Percentiles rank a stretch among this genome's conserved stretches.
phyloP scores from a whole-genome alignment of 352 stramenopile species.

The Globisporangium barbulae region DNA sequence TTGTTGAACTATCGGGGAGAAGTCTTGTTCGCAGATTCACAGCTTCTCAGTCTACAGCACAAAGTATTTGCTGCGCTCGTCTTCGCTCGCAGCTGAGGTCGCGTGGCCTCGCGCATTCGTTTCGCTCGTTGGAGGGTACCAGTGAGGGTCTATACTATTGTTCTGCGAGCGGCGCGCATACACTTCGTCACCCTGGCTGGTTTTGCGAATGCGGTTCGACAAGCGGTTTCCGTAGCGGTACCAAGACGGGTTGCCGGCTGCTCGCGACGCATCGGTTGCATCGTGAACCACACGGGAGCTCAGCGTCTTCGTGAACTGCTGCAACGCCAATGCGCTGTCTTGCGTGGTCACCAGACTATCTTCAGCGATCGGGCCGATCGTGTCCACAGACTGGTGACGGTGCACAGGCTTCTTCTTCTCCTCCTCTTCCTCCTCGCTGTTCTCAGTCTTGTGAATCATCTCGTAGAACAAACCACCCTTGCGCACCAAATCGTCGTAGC shows the following conservation, averaged over 20 bases:
- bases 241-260: conserved; percentile 50
- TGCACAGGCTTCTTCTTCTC: conserved; percentile 28
- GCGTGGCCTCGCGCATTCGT: conserved; percentile 30
- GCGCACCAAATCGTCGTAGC: conserved; percentile 68
- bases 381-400: conserved; percentile 31
- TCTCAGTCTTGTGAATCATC: conserved; percentile 81
- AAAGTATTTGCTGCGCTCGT: conserved; percentile 83
- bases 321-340: conserved; percentile 66
- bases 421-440: conserved; percentile 39
- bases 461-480: conserved; percentile 77
- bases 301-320: conserved; percentile 83
- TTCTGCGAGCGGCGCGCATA: conserved; percentile 61
- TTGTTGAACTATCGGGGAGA: conserved; percentile 1
- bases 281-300: conserved; percentile 75
- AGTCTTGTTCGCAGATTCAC: neutral
- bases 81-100: conserved; percentile 49
- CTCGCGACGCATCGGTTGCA: conserved; percentile 32
- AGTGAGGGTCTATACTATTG: conserved; percentile 50
- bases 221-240: conserved; percentile 75
- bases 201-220: conserved; percentile 63
- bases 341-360: conserved; percentile 38
- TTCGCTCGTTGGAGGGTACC: conserved; percentile 28
- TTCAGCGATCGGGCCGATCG: conserved; percentile 37
- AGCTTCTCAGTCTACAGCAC: conserved; percentile 49
- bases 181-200: conserved; percentile 46